Percentiles rank a stretch among this genome's conserved stretches.
phyloP scores from a whole-genome alignment of 331 rosid genomes.

The Pyrus hybrid region DNA sequence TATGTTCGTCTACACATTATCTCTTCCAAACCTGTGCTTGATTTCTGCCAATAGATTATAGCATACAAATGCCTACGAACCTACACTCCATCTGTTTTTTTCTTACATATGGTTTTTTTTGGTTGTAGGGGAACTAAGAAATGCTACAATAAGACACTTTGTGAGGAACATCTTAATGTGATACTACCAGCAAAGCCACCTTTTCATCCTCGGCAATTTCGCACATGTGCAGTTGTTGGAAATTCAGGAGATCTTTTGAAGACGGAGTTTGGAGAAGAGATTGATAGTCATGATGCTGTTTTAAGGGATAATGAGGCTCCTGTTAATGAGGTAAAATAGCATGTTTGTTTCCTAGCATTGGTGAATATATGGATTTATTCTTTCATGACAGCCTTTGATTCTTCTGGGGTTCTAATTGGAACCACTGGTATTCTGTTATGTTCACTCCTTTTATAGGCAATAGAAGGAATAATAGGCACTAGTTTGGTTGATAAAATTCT shows the following conservation, averaged over 20 bases:
- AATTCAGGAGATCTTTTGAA: constrained; percentile 95
- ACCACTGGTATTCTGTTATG: neutral
- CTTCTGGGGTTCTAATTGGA: neutral
- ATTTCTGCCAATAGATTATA: neutral
- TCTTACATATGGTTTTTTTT: neutral
- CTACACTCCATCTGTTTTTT: constrained; percentile 6
- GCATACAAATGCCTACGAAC: neutral
- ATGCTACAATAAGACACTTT: constrained; percentile 70
- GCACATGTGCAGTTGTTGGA: constrained; percentile 91
- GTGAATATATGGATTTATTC: neutral
- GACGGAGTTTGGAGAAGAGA: constrained; percentile 74
- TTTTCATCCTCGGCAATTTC: constrained; percentile 82
- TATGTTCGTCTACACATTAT: constrained; percentile 25
- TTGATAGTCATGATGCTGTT: constrained; percentile 88
- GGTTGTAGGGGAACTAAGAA: constrained; percentile 57
- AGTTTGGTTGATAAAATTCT: neutral
- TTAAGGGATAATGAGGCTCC: constrained; percentile 98
- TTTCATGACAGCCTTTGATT: neutral
- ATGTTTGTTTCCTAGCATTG: neutral
- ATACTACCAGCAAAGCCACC: constrained; percentile 84
- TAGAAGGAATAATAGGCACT: neutral
- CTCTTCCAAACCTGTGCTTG: neutral
- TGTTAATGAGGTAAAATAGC: constrained; percentile 64
- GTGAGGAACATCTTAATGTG: constrained; percentile 84
- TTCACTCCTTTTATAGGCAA: neutral